Evolutionary conservation across 148 eudicot species (phyloP), one percentile per base, ranked within the genome.

Genomic region (Rhododendron ovatum): DNA sequence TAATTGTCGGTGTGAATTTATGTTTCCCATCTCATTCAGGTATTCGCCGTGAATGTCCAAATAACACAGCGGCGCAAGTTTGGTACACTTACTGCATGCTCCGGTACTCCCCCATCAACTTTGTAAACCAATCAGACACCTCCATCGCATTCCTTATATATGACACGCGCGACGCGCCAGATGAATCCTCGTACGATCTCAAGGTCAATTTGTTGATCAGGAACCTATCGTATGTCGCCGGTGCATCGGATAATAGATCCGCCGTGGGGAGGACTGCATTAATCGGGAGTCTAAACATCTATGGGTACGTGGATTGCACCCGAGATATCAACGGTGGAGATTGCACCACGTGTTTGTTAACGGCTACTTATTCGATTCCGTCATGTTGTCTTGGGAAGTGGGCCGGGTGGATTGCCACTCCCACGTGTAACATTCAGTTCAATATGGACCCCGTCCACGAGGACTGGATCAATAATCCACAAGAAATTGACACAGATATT

Each of bases 251-350:
- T 50, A 69, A 45, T 12, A 83, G 79, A 83, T 71, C 75, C 0
- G 61, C 39, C 0, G 78, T 83, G 12, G 81, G 86, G 65, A 84
- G 48, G 48, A 84, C 86, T 33, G 5, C 24, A 2, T 8, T 50
- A 33, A 3, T 12, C 2, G 13, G 10, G 2, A 22, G 35, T 10
- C 1, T 8, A n/a, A 84, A 1, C 10, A 73, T 73, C 80, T 84
- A 74, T 24, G 86, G 86, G 1, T 84, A 84, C n/a, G 80, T 84
- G 0, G 86, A 84, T 33, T 84, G 86, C 78, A 84, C 86, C 3
- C 13, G 86, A 4, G 86, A 84, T 73, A 24, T 84, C 10, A 35
- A 39, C 50, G 69, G 86, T 7, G 30, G 41, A 7, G 86, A 84
- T 51, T 84, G 80, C 80, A 18, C 35, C 80, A 9, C 12, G 1